These are phyloP conservation scores for Ceratocystis variospora DNA, from an alignment of 2,329 filamentous ascomycete genomes.

Conservation along the genomic window DNA sequence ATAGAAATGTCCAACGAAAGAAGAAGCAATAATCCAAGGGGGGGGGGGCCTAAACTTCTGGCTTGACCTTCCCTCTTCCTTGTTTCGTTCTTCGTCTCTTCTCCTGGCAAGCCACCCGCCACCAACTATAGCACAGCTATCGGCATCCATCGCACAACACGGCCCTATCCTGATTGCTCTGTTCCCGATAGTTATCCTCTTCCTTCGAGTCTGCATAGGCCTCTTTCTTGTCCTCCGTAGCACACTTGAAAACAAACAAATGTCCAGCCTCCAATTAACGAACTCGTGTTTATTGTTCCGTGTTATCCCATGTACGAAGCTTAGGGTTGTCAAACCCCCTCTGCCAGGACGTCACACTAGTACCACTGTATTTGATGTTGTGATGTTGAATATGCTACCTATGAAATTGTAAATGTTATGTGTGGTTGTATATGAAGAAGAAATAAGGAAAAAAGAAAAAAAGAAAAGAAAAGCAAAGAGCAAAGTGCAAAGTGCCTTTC, in stretches of 20 bases:
- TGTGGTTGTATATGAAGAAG: neutral
- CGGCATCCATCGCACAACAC: neutral
- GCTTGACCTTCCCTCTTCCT: neutral
- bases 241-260: neutral
- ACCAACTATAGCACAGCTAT: neutral
- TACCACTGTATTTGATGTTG: neutral
- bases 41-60: neutral
- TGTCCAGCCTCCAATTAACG: too few species aligned
- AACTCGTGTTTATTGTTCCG: too few species aligned
- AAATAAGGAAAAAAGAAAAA: neutral
- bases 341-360: neutral
- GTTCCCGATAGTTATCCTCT: neutral
- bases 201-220: neutral
- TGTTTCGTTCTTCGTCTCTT: too few species aligned
- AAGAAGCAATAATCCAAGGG: neutral
- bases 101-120: neutral
- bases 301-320: too few species aligned
- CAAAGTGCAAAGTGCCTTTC: neutral
- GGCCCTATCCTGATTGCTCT: neutral
- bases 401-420: neutral
- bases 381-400: neutral
- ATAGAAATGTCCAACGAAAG: neutral
- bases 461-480: neutral
- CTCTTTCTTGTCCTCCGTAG: neutral
- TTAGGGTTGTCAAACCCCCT: too few species aligned